Percentiles rank a stretch among this genome's conserved stretches.
These are phyloP conservation scores for Tulasnella sp. DNA, from an alignment of 768 basidiomycete species.

Conservation along the genomic window DNA sequence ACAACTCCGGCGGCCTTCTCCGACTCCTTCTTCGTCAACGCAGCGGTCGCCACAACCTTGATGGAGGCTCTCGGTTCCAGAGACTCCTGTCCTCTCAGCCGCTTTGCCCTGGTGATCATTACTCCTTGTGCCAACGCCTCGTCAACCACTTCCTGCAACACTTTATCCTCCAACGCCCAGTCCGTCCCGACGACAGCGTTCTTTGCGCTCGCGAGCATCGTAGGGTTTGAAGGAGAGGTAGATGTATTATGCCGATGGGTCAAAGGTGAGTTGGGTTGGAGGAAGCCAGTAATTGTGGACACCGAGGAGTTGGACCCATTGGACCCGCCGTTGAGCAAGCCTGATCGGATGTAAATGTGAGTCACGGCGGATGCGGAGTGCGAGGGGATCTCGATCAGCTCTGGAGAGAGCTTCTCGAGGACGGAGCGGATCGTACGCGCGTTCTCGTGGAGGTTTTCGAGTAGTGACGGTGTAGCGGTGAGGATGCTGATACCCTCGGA, in stretches of 20 bases:
- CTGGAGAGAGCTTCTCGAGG: constrained; percentile 53
- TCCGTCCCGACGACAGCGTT: constrained; percentile 39
- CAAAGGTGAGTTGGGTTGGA: constrained; percentile 23
- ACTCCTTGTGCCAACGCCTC: constrained; percentile 73
- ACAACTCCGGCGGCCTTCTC: constrained; percentile 76
- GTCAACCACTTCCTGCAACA: constrained; percentile 89
- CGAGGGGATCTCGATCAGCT: constrained; percentile 72
- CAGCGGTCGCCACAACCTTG: constrained; percentile 67
- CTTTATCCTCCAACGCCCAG: constrained; percentile 55
- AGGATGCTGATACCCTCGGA: constrained; percentile 79
- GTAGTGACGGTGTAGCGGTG: constrained; percentile 59
- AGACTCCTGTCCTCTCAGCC: constrained; percentile 73
- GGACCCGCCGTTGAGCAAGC: too few relatives aligned
- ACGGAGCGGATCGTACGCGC: constrained; percentile 61
- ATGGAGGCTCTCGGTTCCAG: constrained; percentile 75
- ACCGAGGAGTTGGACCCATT: constrained; percentile 23
- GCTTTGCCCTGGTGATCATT: constrained; percentile 72
- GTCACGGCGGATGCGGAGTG: constrained; percentile 81
- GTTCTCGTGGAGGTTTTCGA: constrained; percentile 72
- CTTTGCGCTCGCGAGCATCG: constrained; percentile 30
- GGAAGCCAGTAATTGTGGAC: constrained; percentile 17
- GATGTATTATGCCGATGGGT: background rate
- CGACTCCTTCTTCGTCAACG: constrained; percentile 76
- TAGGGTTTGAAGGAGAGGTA: constrained; percentile 34
- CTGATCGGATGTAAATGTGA: constrained; percentile 54